Conservation (phyloP, 352 stramenopile species). For the Globisporangium paddicum region DNA sequence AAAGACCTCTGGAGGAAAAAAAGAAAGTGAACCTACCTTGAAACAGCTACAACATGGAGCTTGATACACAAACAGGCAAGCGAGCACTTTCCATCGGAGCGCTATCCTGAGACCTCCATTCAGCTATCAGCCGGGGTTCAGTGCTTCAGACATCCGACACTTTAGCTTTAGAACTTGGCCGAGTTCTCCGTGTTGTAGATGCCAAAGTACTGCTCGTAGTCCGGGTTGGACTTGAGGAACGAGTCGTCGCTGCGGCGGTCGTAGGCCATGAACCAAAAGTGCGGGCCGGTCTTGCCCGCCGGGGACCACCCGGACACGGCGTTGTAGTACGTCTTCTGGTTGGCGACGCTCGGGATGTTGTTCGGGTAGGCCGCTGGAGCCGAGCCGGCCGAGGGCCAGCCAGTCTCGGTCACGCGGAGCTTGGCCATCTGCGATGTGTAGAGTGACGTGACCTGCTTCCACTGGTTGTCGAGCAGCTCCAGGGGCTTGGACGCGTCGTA, state of each 20-base stretch:
- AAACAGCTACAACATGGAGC: neutral
- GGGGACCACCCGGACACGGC: constrained; percentile 5
- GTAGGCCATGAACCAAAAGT: constrained; percentile 20
- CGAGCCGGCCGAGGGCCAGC: constrained; percentile 39
- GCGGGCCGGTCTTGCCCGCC: constrained; percentile 5
- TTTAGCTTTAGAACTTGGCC: constrained; percentile 12
- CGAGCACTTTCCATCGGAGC: constrained; percentile 3
- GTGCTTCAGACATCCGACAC: neutral
- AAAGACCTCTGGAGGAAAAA: neutral
- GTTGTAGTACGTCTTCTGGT: constrained; percentile 17
- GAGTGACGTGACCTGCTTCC: constrained; percentile 28
- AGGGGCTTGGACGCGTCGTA: constrained; percentile 39
- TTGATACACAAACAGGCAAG: neutral
- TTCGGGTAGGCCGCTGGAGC: constrained; percentile 1
- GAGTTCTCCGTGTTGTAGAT: constrained; percentile 9
- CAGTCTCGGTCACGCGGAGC: constrained; percentile 47
- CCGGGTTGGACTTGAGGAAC: constrained; percentile 1
- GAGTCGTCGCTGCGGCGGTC: constrained; percentile 13
- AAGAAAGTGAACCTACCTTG: neutral
- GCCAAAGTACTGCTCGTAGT: constrained; percentile 16
- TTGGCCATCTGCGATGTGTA: constrained; percentile 16
- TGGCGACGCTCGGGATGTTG: constrained; percentile 13
- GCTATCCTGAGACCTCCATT: neutral
- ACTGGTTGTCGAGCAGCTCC: constrained; percentile 36
- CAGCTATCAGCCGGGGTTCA: neutral